Conservation (phyloP, 2,329 filamentous ascomycete genomes). For the Shiraia bambusicola region DNA sequence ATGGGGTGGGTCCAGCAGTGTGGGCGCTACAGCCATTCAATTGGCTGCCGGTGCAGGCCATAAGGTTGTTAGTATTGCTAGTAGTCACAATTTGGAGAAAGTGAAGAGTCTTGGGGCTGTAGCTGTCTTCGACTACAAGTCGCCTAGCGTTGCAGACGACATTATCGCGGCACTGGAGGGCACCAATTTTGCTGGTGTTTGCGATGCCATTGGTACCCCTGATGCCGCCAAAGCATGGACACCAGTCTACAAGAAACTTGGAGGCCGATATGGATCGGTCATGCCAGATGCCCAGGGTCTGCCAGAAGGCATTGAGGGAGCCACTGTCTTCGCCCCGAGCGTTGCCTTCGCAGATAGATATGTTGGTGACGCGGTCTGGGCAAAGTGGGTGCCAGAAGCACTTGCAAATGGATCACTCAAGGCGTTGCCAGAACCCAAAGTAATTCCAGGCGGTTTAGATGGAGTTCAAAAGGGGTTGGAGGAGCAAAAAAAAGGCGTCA, state of each 20-base stretch:
- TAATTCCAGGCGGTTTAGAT: conserved; percentile 33
- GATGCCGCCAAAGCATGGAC: conserved; percentile 27
- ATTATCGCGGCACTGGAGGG: conserved; percentile 45
- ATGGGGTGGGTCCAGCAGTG: conserved; percentile 53
- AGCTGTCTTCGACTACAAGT: conserved; percentile 38
- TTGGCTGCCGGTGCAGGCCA: conserved; percentile 46
- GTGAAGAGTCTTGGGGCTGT: conserved; percentile 34
- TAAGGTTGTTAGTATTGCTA: conserved; percentile 45
- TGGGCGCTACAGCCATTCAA: conserved; percentile 50
- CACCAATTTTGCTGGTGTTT: conserved; percentile 47
- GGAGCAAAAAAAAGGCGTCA: conserved; percentile 34
- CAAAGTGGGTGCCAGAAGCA: conserved; percentile 35
- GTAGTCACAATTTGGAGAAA: conserved; percentile 33
- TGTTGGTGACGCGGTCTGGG: conserved; percentile 38
- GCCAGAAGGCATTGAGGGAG: conserved; percentile 31
- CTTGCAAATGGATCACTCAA: conserved; percentile 35
- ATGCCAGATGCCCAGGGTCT: conserved; percentile 21
- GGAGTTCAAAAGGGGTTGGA: conserved; percentile 31
- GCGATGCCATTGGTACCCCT: conserved; percentile 40
- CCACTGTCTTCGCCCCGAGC: conserved; percentile 22
- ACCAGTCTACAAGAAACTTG: conserved; percentile 32
- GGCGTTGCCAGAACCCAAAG: conserved; percentile 33
- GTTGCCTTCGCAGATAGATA: conserved; percentile 25
- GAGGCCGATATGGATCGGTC: conserved; percentile 32
- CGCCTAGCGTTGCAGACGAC: conserved; percentile 36